Evolutionary conservation across 163 green algal species (phyloP).

Genomic region (Volvox carteri): DNA sequence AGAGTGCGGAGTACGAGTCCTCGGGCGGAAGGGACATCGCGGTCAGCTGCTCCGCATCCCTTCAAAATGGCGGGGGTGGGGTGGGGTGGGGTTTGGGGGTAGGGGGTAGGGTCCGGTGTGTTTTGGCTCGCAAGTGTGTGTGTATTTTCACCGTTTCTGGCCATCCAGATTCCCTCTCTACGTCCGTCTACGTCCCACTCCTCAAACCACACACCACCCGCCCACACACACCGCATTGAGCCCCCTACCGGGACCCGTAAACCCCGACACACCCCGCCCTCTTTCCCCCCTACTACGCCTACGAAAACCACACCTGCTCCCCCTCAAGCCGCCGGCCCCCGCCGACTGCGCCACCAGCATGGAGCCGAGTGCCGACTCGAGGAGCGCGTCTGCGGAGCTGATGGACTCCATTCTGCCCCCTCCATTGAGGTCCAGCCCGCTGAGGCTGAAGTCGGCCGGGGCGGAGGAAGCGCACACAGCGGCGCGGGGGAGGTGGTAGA

Average conservation of each 20-base stretch:
- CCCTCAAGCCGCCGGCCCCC: not conserved
- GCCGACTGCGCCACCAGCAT: not conserved
- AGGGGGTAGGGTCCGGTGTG: no score
- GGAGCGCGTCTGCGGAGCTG: conserved; percentile 30
- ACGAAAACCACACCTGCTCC: not conserved
- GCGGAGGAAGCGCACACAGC: conserved; percentile 26
- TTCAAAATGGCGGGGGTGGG: not conserved
- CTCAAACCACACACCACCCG: no score
- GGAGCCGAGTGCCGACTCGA: conserved; percentile 27
- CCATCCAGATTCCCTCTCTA: no score
- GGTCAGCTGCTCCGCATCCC: not conserved
- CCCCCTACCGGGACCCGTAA: no score
- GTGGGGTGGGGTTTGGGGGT: no score
- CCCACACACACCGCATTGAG: not conserved
- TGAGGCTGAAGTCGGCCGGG: not conserved
- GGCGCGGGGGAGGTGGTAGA: conserved; percentile 52
- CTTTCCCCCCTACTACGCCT: not conserved
- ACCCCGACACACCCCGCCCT: not conserved
- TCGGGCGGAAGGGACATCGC: not conserved
- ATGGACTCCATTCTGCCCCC: not conserved
- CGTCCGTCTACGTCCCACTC: not conserved
- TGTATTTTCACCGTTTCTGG: no score
- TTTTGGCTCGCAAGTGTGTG: no score
- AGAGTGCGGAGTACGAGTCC: conserved; percentile 18
- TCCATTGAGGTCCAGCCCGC: not conserved